Evolutionary conservation across 441 rosid species (phyloP).

Genomic region (Gossypium lobatum): DNA sequence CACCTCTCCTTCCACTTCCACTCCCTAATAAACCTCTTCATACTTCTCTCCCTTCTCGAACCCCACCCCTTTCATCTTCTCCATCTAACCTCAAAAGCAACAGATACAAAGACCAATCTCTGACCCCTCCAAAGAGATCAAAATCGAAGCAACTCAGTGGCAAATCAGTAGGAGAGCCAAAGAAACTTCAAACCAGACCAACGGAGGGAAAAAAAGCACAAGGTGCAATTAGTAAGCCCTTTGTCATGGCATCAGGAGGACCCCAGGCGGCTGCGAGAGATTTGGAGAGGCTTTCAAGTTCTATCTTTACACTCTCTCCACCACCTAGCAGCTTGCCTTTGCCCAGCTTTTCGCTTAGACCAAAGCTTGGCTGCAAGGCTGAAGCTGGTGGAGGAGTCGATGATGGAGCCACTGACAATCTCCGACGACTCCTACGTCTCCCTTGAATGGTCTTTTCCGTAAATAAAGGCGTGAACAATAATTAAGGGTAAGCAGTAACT

Average conservation of each 20-base stretch:
- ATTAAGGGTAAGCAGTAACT: background rate
- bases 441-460: conserved; percentile 10
- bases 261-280: conserved; percentile 5
- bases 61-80: conserved; percentile 18
- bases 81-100: conserved; percentile 23
- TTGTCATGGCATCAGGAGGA: conserved; percentile 2
- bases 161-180: conserved; percentile 13
- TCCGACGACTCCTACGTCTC: conserved; percentile 60
- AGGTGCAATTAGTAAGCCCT: background rate
- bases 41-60: conserved; percentile 33
- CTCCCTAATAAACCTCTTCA: conserved; percentile 19
- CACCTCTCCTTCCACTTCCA: conserved; percentile 87
- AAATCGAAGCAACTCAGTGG: conserved; percentile 24
- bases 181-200: conserved; percentile 13
- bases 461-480: conserved; percentile 13
- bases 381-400: conserved; percentile 47
- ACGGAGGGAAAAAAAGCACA: background rate
- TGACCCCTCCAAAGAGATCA: conserved; percentile 32
- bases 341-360: conserved; percentile 68
- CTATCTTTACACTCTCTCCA: conserved; percentile 55
- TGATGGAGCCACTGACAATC: conserved; percentile 52
- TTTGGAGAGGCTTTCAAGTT: conserved; percentile 31
- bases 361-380: conserved; percentile 64
- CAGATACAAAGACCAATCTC: conserved; percentile 28
- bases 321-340: conserved; percentile 90